These are phyloP conservation scores for Trichoderma breve DNA, from an alignment of 2,329 filamentous ascomycete genomes.

Conservation along the genomic window DNA sequence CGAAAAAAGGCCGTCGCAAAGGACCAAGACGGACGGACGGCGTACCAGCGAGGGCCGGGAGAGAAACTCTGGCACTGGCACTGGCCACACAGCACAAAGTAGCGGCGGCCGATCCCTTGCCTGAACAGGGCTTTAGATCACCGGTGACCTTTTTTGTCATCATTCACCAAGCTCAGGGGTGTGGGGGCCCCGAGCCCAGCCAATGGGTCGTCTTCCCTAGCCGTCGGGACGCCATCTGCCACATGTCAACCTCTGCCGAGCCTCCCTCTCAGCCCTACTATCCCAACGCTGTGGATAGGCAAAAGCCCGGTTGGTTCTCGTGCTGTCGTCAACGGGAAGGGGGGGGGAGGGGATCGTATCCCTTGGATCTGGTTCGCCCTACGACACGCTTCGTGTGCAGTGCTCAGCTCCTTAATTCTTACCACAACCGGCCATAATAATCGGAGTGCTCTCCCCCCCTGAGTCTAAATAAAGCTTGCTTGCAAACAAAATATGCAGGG, in stretches of 20 bases:
- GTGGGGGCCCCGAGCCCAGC: not conserved
- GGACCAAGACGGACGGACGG: not conserved
- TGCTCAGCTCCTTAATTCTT: slow-evolving; percentile 2
- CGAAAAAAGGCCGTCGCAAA: slow-evolving; percentile 3
- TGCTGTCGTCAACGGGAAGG: not conserved
- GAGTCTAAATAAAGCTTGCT: not conserved
- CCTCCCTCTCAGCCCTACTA: slow-evolving; percentile 20
- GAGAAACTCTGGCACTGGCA: not conserved
- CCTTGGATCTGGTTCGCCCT: slow-evolving; percentile 18
- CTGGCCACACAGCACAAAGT: not conserved
- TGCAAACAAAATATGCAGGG: not conserved
- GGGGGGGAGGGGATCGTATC: not conserved
- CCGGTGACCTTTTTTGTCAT: slow-evolving; percentile 16
- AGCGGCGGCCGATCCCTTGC: slow-evolving; percentile 16
- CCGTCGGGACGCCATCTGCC: slow-evolving; percentile 19
- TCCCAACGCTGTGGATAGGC: slow-evolving; percentile 18
- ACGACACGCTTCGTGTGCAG: not conserved
- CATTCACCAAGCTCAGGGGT: not conserved
- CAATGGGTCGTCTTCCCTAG: slow-evolving; percentile 18
- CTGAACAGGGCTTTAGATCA: slow-evolving; percentile 6
- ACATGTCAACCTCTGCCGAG: slow-evolving; percentile 20
- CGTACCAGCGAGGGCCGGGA: not conserved
- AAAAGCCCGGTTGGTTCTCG: slow-evolving; percentile 4
- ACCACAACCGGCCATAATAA: not conserved
- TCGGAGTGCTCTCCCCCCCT: not conserved